phyloP scores from a whole-genome alignment of 306 rosid genomes.

The Citrullus amarus region DNA sequence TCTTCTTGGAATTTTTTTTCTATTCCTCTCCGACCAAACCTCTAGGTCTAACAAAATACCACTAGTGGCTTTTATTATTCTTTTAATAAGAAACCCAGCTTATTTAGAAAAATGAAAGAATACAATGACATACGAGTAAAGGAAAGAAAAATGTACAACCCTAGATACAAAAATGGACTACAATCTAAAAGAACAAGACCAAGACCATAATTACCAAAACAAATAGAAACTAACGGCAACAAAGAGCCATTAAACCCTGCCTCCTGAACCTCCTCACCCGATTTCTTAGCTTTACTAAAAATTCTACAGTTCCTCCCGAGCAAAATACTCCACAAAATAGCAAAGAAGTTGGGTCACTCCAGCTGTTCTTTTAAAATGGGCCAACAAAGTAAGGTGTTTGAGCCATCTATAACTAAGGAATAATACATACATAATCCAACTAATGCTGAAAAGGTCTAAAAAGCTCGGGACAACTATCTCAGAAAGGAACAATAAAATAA shows the following conservation, averaged over 20 bases:
- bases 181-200: background rate
- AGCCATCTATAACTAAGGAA: background rate
- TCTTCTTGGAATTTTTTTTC: background rate
- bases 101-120: background rate
- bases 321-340: background rate
- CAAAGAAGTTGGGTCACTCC: background rate
- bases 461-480: background rate
- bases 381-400: background rate
- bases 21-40: background rate
- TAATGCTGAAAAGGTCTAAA: background rate
- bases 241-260: background rate
- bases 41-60: background rate
- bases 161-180: background rate
- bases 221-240: background rate
- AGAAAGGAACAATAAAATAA: background rate
- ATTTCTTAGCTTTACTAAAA: background rate
- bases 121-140: background rate
- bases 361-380: background rate
- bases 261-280: background rate
- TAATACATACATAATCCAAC: background rate
- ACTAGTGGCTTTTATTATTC: background rate
- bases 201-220: background rate
- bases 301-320: background rate
- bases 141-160: background rate
- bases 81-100: background rate